A percentile compares a stretch with the other conserved stretches of the same genome.
phyloP scores from a whole-genome alignment of 2,329 filamentous ascomycete species.

The Colletotrichum acutatum region DNA sequence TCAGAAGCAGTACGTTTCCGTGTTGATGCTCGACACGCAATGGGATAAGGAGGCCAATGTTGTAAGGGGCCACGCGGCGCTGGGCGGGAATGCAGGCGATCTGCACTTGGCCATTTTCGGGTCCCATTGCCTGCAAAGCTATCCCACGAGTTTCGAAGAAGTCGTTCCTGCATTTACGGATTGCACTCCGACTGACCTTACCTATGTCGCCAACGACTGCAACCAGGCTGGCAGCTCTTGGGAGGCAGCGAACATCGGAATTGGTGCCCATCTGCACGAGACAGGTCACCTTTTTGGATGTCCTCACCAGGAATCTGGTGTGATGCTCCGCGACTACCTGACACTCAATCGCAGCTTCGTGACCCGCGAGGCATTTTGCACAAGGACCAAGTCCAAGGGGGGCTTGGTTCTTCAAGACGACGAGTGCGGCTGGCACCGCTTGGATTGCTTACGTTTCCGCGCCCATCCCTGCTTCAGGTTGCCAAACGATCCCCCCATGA shows the following conservation, averaged over 20 bases:
- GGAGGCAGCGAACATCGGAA: conserved; percentile 95
- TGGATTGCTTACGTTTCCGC: conserved; percentile 89
- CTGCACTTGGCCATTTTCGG: conserved; percentile 90
- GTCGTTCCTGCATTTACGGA: conserved; percentile 90
- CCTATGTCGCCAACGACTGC: conserved; percentile 84
- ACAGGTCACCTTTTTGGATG: conserved; percentile 91
- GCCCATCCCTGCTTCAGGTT: conserved; percentile 91
- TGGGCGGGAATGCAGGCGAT: conserved; percentile 80
- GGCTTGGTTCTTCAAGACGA: conserved; percentile 79
- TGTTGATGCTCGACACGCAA: conserved; percentile 86
- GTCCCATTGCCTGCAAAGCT: conserved; percentile 91
- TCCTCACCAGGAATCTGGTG: conserved; percentile 87
- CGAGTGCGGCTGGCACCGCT: conserved; percentile 91
- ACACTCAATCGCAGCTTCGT: conserved; percentile 86
- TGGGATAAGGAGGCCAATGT: conserved; percentile 81
- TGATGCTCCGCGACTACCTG: conserved; percentile 92
- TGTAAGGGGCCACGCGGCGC: conserved; percentile 83
- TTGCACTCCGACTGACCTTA: conserved; percentile 87
- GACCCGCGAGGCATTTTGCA: conserved; percentile 85
- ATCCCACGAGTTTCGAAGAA: conserved; percentile 89
- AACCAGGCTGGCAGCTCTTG: conserved; percentile 90
- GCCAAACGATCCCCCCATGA: conserved; percentile 75
- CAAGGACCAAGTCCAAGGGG: conserved; percentile 85
- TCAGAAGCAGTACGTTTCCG: conserved; percentile 89
- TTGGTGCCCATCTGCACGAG: conserved; percentile 93